Evolutionary conservation across 495 filamentous ascomycete species (phyloP).

Genomic region (Paragyromitra xinjiangensis): DNA sequence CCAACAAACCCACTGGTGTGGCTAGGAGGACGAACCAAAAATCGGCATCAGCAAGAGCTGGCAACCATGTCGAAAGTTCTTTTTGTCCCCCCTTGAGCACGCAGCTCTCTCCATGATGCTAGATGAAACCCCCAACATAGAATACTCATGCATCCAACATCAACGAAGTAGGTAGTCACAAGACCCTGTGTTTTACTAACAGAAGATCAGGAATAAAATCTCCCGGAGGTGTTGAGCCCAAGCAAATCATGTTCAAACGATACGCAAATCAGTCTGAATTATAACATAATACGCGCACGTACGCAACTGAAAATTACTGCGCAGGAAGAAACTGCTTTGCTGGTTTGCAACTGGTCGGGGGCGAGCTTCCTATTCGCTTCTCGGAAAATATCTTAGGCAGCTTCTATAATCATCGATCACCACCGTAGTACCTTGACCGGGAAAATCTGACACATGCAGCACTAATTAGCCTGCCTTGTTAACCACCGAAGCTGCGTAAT

Average conservation of each 20-base stretch:
- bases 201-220: background rate
- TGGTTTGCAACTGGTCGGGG: background rate
- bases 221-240: background rate
- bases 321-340: background rate
- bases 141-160: background rate
- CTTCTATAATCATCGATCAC: background rate
- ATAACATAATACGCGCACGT: slow-evolving; percentile 5
- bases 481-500: background rate
- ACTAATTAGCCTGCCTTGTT: background rate
- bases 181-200: background rate
- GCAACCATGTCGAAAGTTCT: background rate
- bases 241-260: slow-evolving; percentile 21
- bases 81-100: background rate
- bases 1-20: background rate
- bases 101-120: no score
- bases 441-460: slow-evolving; percentile 4
- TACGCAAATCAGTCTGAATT: slow-evolving; percentile 10
- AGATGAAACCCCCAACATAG: background rate
- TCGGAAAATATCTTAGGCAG: background rate
- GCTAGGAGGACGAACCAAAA: background rate
- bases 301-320: background rate
- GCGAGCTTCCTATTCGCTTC: background rate
- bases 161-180: background rate
- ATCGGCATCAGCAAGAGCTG: background rate
- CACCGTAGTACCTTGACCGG: background rate